Conservation (phyloP, 441 rosid species). For the Hura crepitans region DNA sequence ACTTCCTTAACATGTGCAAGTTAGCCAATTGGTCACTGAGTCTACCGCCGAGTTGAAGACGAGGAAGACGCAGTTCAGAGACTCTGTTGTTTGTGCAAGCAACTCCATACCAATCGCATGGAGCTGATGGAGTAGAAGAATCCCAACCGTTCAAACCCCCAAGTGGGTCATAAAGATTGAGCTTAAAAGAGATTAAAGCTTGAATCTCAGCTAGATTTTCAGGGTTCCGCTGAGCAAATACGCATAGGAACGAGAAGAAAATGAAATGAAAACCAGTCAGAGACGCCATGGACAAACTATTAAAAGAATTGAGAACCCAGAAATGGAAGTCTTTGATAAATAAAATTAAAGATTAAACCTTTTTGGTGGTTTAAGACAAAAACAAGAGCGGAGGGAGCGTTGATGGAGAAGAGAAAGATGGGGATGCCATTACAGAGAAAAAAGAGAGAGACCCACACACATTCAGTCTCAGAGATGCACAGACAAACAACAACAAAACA, state of each 20-base stretch:
- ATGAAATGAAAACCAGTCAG: slow-evolving; percentile 7
- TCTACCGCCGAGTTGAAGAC: slow-evolving; percentile 65
- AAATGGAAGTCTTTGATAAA: not conserved
- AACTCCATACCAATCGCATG: slow-evolving; percentile 88
- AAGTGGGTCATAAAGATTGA: slow-evolving; percentile 65
- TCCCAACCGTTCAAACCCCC: slow-evolving; percentile 76
- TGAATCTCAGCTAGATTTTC: slow-evolving; percentile 50
- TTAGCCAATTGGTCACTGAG: slow-evolving; percentile 54
- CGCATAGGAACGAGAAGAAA: slow-evolving; percentile 28
- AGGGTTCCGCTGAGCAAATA: slow-evolving; percentile 30
- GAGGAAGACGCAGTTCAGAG: slow-evolving; percentile 68
- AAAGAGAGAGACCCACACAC: slow-evolving; percentile 1
- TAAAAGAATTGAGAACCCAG: not conserved
- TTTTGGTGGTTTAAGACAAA: not conserved
- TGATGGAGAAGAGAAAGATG: not conserved
- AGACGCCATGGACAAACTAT: slow-evolving; percentile 10
- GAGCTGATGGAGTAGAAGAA: slow-evolving; percentile 60
- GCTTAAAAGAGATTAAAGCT: slow-evolving; percentile 66
- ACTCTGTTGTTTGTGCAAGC: slow-evolving; percentile 54
- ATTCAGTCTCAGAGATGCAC: not conserved
- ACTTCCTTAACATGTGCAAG: slow-evolving; percentile 51
- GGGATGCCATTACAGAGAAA: slow-evolving; percentile 13
- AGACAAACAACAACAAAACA: slow-evolving; percentile 7
- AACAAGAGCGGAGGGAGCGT: not conserved
- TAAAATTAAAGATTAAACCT: not conserved